Conservation (phyloP, 345 rosid genomes). For the Eucalyptus urophylla region DNA sequence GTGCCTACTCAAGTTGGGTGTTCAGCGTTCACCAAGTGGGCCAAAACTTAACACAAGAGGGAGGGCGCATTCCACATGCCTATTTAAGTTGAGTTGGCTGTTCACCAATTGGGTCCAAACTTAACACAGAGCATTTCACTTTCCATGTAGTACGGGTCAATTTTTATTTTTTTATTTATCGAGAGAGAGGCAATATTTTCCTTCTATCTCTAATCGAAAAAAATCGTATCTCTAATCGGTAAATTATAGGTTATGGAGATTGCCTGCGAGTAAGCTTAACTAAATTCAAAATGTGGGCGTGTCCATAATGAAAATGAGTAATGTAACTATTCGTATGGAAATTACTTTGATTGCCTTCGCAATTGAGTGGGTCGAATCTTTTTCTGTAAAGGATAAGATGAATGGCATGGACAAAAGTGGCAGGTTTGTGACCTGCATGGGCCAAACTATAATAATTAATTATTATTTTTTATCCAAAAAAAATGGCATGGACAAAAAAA, state of each 20-base stretch:
- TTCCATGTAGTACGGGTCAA: neutral
- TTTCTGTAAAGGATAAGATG: neutral
- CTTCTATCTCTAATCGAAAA: neutral
- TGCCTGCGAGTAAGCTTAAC: neutral
- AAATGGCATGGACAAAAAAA: neutral
- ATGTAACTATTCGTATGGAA: neutral
- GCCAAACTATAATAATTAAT: no score
- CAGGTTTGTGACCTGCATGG: no score
- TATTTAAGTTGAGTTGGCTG: neutral
- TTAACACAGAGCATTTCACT: neutral
- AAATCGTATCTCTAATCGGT: neutral
- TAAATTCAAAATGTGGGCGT: neutral
- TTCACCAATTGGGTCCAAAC: neutral
- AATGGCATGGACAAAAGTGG: neutral
- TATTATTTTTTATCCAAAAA: no score
- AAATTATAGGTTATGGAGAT: neutral
- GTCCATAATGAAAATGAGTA: neutral
- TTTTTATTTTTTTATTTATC: no score
- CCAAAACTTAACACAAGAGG: no score
- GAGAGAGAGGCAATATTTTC: neutral
- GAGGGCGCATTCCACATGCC: neutral
- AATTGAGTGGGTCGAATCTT: neutral
- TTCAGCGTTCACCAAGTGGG: no score
- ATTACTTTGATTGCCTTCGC: neutral
- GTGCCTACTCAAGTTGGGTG: no score